Conservation (phyloP, 23 red algal species). For the Cyanidium caldarium region DNA sequence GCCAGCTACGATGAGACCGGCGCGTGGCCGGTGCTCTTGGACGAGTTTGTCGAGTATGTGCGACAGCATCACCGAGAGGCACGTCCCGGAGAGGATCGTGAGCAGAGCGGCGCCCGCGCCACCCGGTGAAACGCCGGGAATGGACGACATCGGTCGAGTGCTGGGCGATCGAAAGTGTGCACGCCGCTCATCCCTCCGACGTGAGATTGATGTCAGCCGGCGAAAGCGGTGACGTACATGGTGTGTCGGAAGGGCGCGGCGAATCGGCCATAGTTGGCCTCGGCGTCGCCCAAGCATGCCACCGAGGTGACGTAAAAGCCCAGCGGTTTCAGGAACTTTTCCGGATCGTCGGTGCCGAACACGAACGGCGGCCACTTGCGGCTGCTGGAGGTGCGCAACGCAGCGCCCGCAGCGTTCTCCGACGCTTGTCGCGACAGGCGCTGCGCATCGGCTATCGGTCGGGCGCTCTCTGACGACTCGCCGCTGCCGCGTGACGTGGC, state of each 20-base stretch:
- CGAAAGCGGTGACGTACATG: constrained; percentile 13
- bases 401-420: too few relatives aligned
- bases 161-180: not conserved
- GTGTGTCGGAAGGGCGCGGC: constrained; percentile 1
- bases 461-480: not conserved
- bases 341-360: constrained; percentile 25
- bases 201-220: too few relatives aligned
- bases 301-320: constrained; percentile 7
- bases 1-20: constrained; percentile 58
- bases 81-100: not conserved
- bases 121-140: not conserved
- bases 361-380: not conserved
- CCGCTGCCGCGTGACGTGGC: not conserved
- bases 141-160: not conserved
- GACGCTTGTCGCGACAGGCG: not conserved
- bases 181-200: too few relatives aligned
- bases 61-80: not conserved
- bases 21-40: constrained; percentile 76
- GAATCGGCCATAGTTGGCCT: constrained; percentile 30
- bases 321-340: constrained; percentile 5
- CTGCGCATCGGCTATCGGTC: not conserved
- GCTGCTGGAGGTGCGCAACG: too few relatives aligned
- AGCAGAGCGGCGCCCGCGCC: not conserved
- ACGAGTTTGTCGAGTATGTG: constrained; percentile 80
- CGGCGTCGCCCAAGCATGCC: constrained; percentile 15